A percentile compares a stretch with the other conserved stretches of the same genome.
Conservation (phyloP, 176 grass and related monocot genomes). For the Calamus simplicifolius region DNA sequence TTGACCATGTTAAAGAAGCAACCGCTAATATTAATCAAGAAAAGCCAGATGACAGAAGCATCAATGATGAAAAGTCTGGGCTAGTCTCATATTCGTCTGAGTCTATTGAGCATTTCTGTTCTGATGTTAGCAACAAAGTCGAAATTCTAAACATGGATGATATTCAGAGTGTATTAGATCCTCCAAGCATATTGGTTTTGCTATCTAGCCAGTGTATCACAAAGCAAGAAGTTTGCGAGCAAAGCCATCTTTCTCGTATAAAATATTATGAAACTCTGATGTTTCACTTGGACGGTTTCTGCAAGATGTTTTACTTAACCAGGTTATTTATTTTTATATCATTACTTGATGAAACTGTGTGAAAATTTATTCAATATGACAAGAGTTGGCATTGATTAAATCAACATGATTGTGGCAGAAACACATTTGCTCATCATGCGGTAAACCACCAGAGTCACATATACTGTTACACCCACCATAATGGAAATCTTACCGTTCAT, state of each 20-base stretch:
- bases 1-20: not conserved
- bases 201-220: constrained; percentile 60
- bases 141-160: constrained; percentile 1
- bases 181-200: constrained; percentile 72
- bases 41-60: constrained; percentile 1
- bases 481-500: constrained; percentile 65
- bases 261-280: constrained; percentile 81
- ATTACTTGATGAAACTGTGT: not conserved
- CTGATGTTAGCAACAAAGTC: not conserved
- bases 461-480: constrained; percentile 70
- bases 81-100: not conserved
- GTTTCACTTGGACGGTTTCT: constrained; percentile 67
- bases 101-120: not conserved
- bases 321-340: constrained; percentile 27
- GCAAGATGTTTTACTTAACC: constrained; percentile 55
- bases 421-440: constrained; percentile 67
- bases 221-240: constrained; percentile 54
- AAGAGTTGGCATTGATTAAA: constrained; percentile 20
- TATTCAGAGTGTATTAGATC: constrained; percentile 35
- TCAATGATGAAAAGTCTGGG: not conserved
- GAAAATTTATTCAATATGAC: too few relatives aligned
- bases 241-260: constrained; percentile 59
- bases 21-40: not conserved
- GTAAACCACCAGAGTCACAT: constrained; percentile 63
- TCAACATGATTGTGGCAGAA: constrained; percentile 33